These are phyloP conservation scores for Boletus rubroflammeus DNA, from an alignment of 768 basidiomycete species.

Conservation along the genomic window DNA sequence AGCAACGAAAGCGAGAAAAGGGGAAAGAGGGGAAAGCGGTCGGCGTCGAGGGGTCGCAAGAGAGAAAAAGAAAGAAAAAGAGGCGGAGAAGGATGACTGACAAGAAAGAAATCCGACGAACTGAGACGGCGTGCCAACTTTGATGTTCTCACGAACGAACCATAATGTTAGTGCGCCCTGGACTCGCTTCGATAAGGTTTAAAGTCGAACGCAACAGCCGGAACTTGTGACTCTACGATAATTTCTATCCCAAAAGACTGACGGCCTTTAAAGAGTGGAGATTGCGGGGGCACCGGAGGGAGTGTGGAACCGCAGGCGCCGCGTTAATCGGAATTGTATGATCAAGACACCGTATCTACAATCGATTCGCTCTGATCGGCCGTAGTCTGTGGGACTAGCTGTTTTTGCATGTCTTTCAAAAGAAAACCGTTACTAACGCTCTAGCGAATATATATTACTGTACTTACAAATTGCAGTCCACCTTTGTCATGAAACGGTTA, in stretches of 20 bases:
- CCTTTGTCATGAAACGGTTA: no score
- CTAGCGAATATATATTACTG: no score
- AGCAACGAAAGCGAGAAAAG: not conserved
- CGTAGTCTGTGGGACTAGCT: no score
- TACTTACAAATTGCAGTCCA: no score
- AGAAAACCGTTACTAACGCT: no score
- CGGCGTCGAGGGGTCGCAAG: not conserved
- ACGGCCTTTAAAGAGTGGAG: not conserved
- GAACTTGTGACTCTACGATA: not conserved
- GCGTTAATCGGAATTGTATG: not conserved
- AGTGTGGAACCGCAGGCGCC: not conserved
- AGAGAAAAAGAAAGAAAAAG: not conserved
- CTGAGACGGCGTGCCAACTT: not conserved
- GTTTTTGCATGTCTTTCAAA: no score
- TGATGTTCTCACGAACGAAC: conserved; percentile 5
- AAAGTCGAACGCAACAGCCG: not conserved
- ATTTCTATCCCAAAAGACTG: not conserved
- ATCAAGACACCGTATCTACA: no score
- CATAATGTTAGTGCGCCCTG: no score
- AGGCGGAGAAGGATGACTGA: not conserved
- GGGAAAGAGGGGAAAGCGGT: not conserved
- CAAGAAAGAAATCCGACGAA: not conserved
- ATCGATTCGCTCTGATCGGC: no score
- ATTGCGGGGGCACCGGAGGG: not conserved
- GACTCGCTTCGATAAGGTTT: not conserved